These are phyloP conservation scores for Raddia guianensis DNA, from an alignment of 176 grass and related monocot species.

Conservation along the genomic window DNA sequence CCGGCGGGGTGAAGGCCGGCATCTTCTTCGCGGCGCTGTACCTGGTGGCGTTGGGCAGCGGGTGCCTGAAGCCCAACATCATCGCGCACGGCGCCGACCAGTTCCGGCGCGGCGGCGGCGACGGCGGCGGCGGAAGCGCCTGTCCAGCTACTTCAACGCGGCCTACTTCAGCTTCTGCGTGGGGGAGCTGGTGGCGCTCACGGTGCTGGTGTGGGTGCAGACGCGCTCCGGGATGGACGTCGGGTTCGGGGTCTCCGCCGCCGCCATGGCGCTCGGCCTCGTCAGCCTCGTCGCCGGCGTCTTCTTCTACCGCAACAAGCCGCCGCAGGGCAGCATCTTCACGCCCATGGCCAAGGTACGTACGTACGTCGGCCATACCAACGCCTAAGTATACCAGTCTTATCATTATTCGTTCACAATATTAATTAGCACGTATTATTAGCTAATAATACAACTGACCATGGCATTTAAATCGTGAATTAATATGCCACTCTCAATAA, in stretches of 20 bases:
- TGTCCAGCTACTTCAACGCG: conserved; percentile 88
- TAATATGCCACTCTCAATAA: no score
- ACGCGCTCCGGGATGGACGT: conserved; percentile 79
- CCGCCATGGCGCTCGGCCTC: conserved; percentile 61
- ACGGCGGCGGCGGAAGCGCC: conserved; percentile 32
- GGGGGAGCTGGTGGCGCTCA: conserved; percentile 85
- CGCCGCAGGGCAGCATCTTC: conserved; percentile 90
- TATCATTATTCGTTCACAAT: no score
- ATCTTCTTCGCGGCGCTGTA: conserved; percentile 86
- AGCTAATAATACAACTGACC: no score
- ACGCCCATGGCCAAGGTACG: conserved; percentile 66
- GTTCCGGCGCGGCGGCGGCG: conserved; percentile 45
- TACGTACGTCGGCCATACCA: background rate
- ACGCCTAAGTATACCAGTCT: background rate
- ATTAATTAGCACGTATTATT: no score
- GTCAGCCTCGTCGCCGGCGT: conserved; percentile 61
- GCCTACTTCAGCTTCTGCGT: conserved; percentile 95
- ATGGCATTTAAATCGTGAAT: no score
- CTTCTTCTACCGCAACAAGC: conserved; percentile 77
- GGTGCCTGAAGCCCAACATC: conserved; percentile 91
- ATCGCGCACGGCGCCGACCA: conserved; percentile 82
- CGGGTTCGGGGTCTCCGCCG: conserved; percentile 69
- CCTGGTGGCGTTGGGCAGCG: conserved; percentile 86
- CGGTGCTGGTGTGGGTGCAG: conserved; percentile 86
- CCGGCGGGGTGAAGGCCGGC: conserved; percentile 53